Evolutionary conservation across 2,329 filamentous ascomycete species (phyloP), one percentile per base, ranked within the genome.

Genomic region (Ampelomyces quisqualis): DNA sequence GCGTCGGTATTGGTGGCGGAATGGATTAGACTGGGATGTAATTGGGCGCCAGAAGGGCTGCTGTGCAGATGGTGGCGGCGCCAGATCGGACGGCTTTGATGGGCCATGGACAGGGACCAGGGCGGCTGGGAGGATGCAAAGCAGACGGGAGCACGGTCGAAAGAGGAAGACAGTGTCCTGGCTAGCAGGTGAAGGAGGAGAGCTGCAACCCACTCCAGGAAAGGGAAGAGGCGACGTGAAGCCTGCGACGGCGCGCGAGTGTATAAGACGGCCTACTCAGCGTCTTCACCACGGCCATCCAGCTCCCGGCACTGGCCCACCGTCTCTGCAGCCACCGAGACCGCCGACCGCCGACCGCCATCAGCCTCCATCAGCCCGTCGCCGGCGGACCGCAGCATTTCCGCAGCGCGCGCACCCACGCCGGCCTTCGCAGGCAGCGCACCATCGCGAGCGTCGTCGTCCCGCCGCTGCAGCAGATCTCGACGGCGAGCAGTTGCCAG

Each of bases 191-290:
- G 58, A 31, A 56, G 38, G 43, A 43, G 44, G 52, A 22, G 26
- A 51, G 49, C 60, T 65, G 65, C 65, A 67, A 56, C 46, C 43
- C 30, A 32, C 45, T 47, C 57, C 58, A 58, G 51, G 55, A 64
- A 43, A 42, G 65, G 36, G 62, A 53, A 66, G 63, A 48, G 53
- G 41, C 29, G 21, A 33, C 17, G 26, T 17, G 45, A 46, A 37
- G 38, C 51, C 47, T 47, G 59, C 38, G 44, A 52, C 51, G 34
- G 36, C 21, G 39, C 11, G 34, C 14, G 44, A 52, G 40, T 53
- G 62, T 68, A 68, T 68, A 68, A 68, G 60, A 64, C 51, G 59
- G 51, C 37, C 41, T 51, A 45, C 43, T 49, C 39, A 55, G 51
- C 60, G 47, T 55, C 57, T 55, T 52, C 37, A 51, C 40, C 40